Base-by-base conservation (phyloP, 129 eudicot species). In the Tagetes patula region DNA sequence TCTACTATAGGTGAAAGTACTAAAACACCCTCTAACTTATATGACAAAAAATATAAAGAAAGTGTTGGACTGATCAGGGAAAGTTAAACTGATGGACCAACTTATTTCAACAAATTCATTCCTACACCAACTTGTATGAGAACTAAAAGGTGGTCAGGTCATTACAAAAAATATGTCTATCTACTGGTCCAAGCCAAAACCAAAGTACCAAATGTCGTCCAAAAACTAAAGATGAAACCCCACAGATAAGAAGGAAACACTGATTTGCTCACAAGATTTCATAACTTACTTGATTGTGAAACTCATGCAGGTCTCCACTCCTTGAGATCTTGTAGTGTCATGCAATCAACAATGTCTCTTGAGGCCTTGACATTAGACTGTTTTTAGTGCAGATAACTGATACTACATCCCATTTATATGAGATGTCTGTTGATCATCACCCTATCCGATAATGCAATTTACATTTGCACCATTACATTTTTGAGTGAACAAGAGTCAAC, bases 311-410 rank as follows among this genome's bases (percentile, higher is more conserved):
- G 52, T 69, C 77, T 80, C 67, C 82, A 62, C 72, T 72, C 37
- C 81, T 64, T 67, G 65, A 68, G 72, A 70, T 67, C 79, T 81
- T 69, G 72, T 38, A 69, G 77, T 69, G 12, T 71, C 55, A 70
- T 78, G 77, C 76, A 82, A 76, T 46, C 70, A 69, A 48, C 10
- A 48, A 48, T 48, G 14, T 48, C 3, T 10, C 73, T 41, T 10
- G 77, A 78, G 69, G 40, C 69, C 76, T 53, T 71, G 71, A 41
- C 50, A 50, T 38, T 67, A 58, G 45, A 66, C 66, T 9, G 67
- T 46, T 69, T 48, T 47, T 46, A 34, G 43, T 61, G 45, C 74
- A 72, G 72, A 32, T 58, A 65, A 48, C 48, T 71, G 78, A 54
- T 39, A 63, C 82, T 71, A 66, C 49, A 47, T 52, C 79, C 79